Conservation (phyloP, 306 rosid genomes). For the Dalbergia oliveri region DNA sequence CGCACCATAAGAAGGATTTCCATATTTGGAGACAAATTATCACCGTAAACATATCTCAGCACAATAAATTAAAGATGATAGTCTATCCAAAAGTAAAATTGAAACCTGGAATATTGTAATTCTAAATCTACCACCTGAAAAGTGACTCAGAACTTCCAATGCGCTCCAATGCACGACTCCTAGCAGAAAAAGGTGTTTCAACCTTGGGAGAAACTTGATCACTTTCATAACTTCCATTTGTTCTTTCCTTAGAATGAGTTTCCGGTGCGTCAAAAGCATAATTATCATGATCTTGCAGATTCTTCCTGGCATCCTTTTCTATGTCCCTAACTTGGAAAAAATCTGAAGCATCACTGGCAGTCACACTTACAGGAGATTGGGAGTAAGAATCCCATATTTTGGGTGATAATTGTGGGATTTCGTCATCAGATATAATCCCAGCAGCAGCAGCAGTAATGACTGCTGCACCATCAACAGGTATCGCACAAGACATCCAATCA, state of each 20-base stretch:
- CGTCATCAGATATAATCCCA: conserved; percentile 75
- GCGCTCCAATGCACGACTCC: conserved; percentile 56
- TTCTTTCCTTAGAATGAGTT: conserved; percentile 59
- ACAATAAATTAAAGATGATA: conserved; percentile 7
- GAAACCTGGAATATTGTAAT: conserved; percentile 17
- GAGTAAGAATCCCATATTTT: conserved; percentile 63
- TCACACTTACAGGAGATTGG: conserved; percentile 70
- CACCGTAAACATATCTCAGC: conserved; percentile 32
- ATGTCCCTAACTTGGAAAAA: conserved; percentile 60
- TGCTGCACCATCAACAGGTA: conserved; percentile 77
- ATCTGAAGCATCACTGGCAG: conserved; percentile 77
- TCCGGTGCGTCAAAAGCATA: conserved; percentile 59
- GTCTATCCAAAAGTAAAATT: conserved; percentile 34
- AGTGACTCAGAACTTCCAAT: conserved; percentile 78
- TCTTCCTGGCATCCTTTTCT: conserved; percentile 65
- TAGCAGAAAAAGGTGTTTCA: conserved; percentile 55
- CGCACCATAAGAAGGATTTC: conserved; percentile 18
- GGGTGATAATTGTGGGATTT: conserved; percentile 55
- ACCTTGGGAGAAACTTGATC: conserved; percentile 66
- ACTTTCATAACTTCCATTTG: conserved; percentile 55
- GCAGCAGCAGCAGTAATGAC: conserved; percentile 86
- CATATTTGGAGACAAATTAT: conserved; percentile 33
- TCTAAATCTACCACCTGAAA: conserved; percentile 72
- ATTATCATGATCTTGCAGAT: conserved; percentile 57
- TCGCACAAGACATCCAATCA: conserved; percentile 84